Evolutionary conservation across 2,329 filamentous ascomycete genomes (phyloP).

Genomic region (Sporothrix sp.): DNA sequence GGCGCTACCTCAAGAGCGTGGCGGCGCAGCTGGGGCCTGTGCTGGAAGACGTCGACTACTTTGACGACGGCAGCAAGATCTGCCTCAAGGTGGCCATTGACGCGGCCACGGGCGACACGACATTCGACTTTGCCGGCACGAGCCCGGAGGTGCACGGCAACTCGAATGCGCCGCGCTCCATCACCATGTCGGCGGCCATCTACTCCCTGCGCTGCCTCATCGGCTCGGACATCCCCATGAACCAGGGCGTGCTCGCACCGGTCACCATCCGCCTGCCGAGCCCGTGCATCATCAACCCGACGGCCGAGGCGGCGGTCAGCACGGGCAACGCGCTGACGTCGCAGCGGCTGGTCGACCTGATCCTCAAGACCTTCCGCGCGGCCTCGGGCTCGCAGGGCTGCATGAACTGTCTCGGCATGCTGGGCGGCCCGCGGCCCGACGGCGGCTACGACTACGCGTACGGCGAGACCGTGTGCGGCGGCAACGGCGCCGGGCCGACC

Average conservation of each 20-base stretch:
- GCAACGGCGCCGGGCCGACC: constrained; percentile 59
- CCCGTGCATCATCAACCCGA: constrained; percentile 27
- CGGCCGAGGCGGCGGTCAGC: background rate
- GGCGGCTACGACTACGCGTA: constrained; percentile 73
- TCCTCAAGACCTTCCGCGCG: constrained; percentile 35
- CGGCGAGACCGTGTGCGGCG: constrained; percentile 69
- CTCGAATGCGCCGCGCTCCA: constrained; percentile 15
- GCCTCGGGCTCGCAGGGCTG: constrained; percentile 20
- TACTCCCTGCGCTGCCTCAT: constrained; percentile 30
- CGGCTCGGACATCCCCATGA: constrained; percentile 29
- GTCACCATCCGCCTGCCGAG: constrained; percentile 26
- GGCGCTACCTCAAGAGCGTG: constrained; percentile 55
- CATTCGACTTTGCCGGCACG: constrained; percentile 30
- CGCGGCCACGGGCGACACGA: constrained; percentile 23
- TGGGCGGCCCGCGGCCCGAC: constrained; percentile 28
- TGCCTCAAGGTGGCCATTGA: constrained; percentile 26
- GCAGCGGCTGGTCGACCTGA: constrained; percentile 30
- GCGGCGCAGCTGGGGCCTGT: constrained; percentile 42
- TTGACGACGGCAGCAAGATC: constrained; percentile 32
- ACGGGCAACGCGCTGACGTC: no score
- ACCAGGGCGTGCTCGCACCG: constrained; percentile 30
- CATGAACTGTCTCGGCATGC: background rate
- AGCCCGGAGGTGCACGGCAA: constrained; percentile 18
- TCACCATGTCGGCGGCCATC: constrained; percentile 26
- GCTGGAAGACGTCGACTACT: constrained; percentile 28